phyloP scores from a whole-genome alignment of 257 asterid genomes.

The Echites panduratus region DNA sequence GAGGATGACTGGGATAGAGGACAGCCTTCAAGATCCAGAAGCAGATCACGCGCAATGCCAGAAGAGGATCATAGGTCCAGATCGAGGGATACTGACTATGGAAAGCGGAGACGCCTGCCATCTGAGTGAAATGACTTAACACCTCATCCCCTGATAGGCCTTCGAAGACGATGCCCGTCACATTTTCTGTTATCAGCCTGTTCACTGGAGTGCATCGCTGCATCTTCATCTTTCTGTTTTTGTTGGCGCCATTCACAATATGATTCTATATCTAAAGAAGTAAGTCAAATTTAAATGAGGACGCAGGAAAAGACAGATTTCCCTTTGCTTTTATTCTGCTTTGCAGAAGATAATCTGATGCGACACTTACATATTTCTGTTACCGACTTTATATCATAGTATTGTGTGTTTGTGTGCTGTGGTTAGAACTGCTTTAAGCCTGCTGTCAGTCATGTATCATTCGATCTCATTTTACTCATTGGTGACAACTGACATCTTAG shows the following conservation, averaged over 20 bases:
- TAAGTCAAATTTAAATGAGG: conserved; percentile 48
- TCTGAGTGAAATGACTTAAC: conserved; percentile 30
- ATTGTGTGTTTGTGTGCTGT: conserved; percentile 34
- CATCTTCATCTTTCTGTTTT: conserved; percentile 27
- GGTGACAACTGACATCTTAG: conserved; percentile 8
- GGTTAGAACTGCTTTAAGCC: conserved; percentile 22
- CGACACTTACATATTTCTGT: conserved; percentile 32
- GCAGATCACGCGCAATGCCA: conserved; percentile 39
- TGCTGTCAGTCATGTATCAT: conserved; percentile 18
- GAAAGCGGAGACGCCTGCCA: conserved; percentile 41
- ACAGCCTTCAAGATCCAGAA: conserved; percentile 44
- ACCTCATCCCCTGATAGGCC: conserved; percentile 6
- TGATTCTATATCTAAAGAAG: conserved; percentile 44
- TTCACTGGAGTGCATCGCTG: conserved; percentile 25
- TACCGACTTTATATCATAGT: conserved; percentile 24
- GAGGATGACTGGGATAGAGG: conserved; percentile 39
- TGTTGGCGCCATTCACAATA: conserved; percentile 26
- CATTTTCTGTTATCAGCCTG: conserved; percentile 14
- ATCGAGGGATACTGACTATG: conserved; percentile 45
- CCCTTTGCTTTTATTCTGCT: conserved; percentile 26
- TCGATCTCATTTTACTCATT: conserved; percentile 15
- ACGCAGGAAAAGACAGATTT: conserved; percentile 34
- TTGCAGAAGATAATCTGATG: conserved; percentile 32
- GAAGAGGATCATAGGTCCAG: conserved; percentile 41
- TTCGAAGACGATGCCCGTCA: conserved; percentile 8